Percentiles rank a stretch among this genome's conserved stretches.
phyloP scores from a whole-genome alignment of 768 basidiomycete genomes.

The Tulasnella sp. region DNA sequence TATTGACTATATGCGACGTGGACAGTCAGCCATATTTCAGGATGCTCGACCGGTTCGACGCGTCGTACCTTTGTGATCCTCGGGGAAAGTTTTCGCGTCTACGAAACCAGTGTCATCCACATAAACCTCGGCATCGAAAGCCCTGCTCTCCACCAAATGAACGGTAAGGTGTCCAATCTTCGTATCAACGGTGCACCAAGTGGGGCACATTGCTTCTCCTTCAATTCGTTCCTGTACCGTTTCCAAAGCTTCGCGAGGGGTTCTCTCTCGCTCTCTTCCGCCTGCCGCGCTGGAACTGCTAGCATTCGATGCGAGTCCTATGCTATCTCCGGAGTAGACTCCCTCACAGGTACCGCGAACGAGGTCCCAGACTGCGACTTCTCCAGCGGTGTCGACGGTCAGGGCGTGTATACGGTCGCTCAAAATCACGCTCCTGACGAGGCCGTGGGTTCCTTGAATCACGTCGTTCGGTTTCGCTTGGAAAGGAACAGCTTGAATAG shows the following conservation, averaged over 20 bases:
- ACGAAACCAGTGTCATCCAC: conserved; percentile 82
- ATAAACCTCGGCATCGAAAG: conserved; percentile 93
- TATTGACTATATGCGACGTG: conserved; percentile 57
- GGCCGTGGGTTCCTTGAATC: conserved; percentile 66
- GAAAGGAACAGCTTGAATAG: conserved; percentile 60
- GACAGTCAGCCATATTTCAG: conserved; percentile 13
- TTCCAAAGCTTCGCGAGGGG: conserved; percentile 81
- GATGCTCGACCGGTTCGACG: not conserved
- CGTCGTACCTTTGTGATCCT: conserved; percentile 74
- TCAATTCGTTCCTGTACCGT: conserved; percentile 87
- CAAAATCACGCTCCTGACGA: conserved; percentile 74
- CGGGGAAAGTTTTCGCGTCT: conserved; percentile 56
- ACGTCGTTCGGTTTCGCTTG: conserved; percentile 60
- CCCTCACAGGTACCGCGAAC: conserved; percentile 73
- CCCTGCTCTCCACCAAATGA: conserved; percentile 71
- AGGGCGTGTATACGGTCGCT: conserved; percentile 89
- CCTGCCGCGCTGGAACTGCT: conserved; percentile 7
- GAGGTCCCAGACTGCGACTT: conserved; percentile 92
- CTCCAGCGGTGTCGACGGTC: conserved; percentile 82
- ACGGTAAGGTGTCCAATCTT: conserved; percentile 83
- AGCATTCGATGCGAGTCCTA: conserved; percentile 40
- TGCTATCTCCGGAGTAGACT: conserved; percentile 59
- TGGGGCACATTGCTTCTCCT: conserved; percentile 78
- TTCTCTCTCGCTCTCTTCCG: conserved; percentile 41
- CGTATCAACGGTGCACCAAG: conserved; percentile 88